Percentiles rank a stretch among this genome's conserved stretches.
phyloP scores from a whole-genome alignment of 2,329 filamentous ascomycete genomes.

The Aspergillus hortae region DNA sequence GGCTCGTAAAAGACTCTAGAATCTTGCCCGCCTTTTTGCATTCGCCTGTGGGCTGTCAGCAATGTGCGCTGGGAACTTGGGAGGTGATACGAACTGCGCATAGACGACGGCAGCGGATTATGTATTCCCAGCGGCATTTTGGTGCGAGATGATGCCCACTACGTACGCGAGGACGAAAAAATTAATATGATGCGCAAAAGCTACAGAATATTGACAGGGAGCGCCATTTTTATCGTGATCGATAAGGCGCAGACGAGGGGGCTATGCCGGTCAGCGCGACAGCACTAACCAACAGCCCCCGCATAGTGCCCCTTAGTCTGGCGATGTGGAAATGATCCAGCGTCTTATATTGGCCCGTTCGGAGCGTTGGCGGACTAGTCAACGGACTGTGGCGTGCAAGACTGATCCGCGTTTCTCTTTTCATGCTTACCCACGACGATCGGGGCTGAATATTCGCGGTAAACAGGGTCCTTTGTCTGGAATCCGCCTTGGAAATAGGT shows the following conservation, averaged over 20 bases:
- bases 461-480: no score
- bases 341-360: not conserved
- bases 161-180: not conserved
- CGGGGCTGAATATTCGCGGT: not conserved
- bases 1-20: constrained; percentile 87
- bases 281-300: not conserved
- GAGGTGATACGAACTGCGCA: constrained; percentile 35
- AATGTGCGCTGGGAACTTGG: no score
- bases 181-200: not conserved
- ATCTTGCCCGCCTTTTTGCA: constrained; percentile 96
- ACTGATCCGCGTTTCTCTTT: not conserved
- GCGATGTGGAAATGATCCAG: not conserved
- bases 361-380: not conserved
- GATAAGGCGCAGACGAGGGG: not conserved
- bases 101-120: constrained; percentile 44
- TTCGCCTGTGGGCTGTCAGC: constrained; percentile 61
- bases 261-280: not conserved
- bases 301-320: not conserved
- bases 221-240: not conserved
- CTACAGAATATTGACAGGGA: not conserved
- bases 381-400: not conserved
- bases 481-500: no score
- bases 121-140: constrained; percentile 26
- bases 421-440: not conserved
- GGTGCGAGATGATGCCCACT: not conserved